Percentiles rank a stretch among this genome's conserved stretches.
Evolutionary conservation across 2,329 filamentous ascomycete species (phyloP).

Genomic region (Fusarium burgessii): DNA sequence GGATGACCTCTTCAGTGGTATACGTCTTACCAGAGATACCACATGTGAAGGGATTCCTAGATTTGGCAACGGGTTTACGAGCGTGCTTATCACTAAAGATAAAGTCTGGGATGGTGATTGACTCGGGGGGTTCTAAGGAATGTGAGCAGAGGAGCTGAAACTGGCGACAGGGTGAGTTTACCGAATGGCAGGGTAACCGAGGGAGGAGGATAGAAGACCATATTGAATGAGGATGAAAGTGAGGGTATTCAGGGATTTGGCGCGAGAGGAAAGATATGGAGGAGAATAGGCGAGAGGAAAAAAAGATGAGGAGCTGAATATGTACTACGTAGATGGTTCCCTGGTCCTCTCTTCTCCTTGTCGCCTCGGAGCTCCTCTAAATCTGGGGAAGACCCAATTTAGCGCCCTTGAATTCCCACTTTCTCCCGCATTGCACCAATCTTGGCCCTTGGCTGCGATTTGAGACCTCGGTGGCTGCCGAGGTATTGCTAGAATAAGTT

Average conservation of each 20-base stretch:
- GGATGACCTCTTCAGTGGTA: constrained; percentile 70
- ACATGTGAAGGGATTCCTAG: constrained; percentile 80
- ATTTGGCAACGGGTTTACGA: constrained; percentile 70
- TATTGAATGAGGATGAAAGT: constrained; percentile 37
- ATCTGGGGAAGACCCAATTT: constrained; percentile 33
- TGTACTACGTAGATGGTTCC: constrained; percentile 5
- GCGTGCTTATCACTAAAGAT: constrained; percentile 80
- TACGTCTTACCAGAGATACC: constrained; percentile 78
- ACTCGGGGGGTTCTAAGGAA: constrained; percentile 72
- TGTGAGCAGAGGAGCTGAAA: constrained; percentile 1
- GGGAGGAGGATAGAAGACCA: constrained; percentile 71
- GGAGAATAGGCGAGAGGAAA: not conserved
- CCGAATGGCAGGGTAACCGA: constrained; percentile 69
- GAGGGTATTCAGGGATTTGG: not conserved
- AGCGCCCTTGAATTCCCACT: constrained; percentile 14
- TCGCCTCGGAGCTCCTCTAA: constrained; percentile 12
- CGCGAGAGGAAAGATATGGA: not conserved
- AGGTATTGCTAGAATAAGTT: not conserved
- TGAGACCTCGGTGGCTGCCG: constrained; percentile 8
- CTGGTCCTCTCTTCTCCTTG: not conserved
- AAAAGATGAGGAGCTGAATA: constrained; percentile 26
- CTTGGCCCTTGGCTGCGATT: constrained; percentile 3
- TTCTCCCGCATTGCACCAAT: constrained; percentile 26
- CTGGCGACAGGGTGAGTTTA: constrained; percentile 48
- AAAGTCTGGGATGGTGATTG: constrained; percentile 80